A percentile compares a stretch with the other conserved stretches of the same genome.
These are phyloP conservation scores for Euphorbia tirucalli DNA, from an alignment of 345 rosid genomes.

Conservation along the genomic window DNA sequence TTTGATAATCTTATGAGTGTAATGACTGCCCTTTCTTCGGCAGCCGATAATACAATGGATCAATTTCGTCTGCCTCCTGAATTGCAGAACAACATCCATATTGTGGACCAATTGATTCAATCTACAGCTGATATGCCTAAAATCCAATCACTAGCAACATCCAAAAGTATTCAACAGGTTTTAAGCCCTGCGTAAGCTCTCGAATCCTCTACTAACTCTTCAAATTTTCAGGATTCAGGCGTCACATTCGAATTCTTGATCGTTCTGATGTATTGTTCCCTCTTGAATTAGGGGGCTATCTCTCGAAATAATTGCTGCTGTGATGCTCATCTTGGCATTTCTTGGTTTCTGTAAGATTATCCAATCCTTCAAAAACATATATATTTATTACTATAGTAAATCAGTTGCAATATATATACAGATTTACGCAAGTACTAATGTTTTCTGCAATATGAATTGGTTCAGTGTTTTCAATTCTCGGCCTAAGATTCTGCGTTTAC, in stretches of 20 bases:
- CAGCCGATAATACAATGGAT: constrained; percentile 31
- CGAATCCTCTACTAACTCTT: not conserved
- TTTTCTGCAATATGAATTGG: not conserved
- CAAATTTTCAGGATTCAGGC: not conserved
- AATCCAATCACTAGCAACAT: not conserved
- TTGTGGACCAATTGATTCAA: constrained; percentile 25
- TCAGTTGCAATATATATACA: not conserved
- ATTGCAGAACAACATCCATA: constrained; percentile 31
- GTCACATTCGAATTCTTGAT: too few relatives aligned
- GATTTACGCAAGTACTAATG: not conserved
- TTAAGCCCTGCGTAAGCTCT: constrained; percentile 41
- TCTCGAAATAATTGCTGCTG: constrained; percentile 34
- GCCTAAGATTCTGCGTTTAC: constrained; percentile 40
- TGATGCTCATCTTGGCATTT: constrained; percentile 43
- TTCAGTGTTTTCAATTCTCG: constrained; percentile 47
- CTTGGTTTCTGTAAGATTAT: constrained; percentile 48
- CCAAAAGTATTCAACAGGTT: not conserved
- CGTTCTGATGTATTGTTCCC: not conserved
- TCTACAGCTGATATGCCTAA: constrained; percentile 18
- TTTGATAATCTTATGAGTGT: constrained; percentile 31
- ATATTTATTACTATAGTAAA: too few relatives aligned
- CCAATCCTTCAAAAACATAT: not conserved
- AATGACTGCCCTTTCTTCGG: constrained; percentile 35
- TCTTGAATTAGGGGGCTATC: constrained; percentile 37
- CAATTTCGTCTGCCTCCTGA: constrained; percentile 37